Conservation (phyloP, 78 protist species). For the Dictyostelium purpureum region DNA sequence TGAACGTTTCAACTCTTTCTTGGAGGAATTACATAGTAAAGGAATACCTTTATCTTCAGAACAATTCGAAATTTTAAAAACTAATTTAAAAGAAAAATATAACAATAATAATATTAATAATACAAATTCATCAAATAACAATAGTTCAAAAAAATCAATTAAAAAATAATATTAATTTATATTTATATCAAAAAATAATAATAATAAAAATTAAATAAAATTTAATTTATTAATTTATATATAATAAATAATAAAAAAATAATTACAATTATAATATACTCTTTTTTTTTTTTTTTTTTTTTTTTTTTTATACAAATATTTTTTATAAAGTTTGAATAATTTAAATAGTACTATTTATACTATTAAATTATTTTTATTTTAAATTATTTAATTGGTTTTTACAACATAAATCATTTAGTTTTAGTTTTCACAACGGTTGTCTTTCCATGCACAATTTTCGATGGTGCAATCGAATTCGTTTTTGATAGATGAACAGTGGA, state of each 20-base stretch:
- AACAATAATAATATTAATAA: neutral
- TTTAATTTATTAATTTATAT: neutral
- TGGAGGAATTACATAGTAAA: conserved; percentile 41
- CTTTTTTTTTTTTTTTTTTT: no score
- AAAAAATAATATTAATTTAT: neutral
- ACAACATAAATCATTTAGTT: no score
- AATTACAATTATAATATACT: no score
- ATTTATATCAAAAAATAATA: conserved; percentile 3
- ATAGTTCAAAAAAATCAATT: neutral
- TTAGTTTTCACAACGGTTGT: no score
- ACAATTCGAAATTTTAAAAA: conserved; percentile 49
- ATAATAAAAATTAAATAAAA: conserved; percentile 1
- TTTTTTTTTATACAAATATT: no score
- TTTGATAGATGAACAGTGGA: neutral
- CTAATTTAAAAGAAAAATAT: conserved; percentile 28
- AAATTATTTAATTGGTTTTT: no score
- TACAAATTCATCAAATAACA: neutral
- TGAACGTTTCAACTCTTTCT: conserved; percentile 6
- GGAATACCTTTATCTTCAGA: conserved; percentile 73
- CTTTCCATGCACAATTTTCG: conserved; percentile 5
- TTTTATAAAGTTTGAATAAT: no score
- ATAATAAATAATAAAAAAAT: neutral
- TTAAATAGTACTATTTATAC: no score
- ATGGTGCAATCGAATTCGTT: conserved; percentile 16
- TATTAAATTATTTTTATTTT: no score